A percentile compares a stretch with the other conserved stretches of the same genome.
Evolutionary conservation across 148 eudicot species (phyloP).

Genomic region (Dianthus caryophyllus): DNA sequence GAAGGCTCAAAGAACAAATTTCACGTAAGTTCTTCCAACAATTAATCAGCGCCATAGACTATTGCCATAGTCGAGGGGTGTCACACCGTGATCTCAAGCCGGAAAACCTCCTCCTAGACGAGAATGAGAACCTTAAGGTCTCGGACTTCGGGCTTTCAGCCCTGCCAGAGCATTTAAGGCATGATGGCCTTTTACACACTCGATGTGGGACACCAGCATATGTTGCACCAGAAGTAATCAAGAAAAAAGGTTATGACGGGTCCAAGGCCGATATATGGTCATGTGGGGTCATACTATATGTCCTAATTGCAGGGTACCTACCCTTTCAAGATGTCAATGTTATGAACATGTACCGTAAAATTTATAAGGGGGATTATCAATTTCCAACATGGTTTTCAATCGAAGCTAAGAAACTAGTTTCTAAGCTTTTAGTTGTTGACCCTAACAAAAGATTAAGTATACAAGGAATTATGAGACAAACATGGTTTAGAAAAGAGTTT

Average conservation of each 20-base stretch:
- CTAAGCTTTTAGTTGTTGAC: conserved; percentile 52
- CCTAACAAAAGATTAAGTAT: conserved; percentile 45
- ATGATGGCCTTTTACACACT: conserved; percentile 62
- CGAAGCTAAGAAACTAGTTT: conserved; percentile 47
- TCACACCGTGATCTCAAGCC: conserved; percentile 51
- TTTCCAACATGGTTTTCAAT: conserved; percentile 57
- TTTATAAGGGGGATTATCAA: conserved; percentile 55
- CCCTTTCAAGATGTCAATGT: conserved; percentile 63
- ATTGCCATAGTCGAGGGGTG: conserved; percentile 52
- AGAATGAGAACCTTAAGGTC: conserved; percentile 49
- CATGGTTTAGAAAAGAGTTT: conserved; percentile 57
- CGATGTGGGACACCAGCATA: conserved; percentile 83
- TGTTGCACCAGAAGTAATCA: conserved; percentile 63
- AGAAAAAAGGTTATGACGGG: conserved; percentile 62
- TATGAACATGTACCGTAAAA: conserved; percentile 62
- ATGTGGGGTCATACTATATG: conserved; percentile 65
- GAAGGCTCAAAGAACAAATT: conserved; percentile 43
- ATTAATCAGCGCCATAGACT: conserved; percentile 46
- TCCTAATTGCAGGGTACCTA: conserved; percentile 51
- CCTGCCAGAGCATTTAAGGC: conserved; percentile 52
- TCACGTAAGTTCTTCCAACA: conserved; percentile 58
- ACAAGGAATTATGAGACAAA: conserved; percentile 40
- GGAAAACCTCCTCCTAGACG: conserved; percentile 52
- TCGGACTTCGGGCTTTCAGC: conserved; percentile 73
- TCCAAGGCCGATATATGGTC: conserved; percentile 74